Evolutionary conservation across 2,329 filamentous ascomycete species (phyloP).

Genomic region (Phaeomoniella chlamydospora): DNA sequence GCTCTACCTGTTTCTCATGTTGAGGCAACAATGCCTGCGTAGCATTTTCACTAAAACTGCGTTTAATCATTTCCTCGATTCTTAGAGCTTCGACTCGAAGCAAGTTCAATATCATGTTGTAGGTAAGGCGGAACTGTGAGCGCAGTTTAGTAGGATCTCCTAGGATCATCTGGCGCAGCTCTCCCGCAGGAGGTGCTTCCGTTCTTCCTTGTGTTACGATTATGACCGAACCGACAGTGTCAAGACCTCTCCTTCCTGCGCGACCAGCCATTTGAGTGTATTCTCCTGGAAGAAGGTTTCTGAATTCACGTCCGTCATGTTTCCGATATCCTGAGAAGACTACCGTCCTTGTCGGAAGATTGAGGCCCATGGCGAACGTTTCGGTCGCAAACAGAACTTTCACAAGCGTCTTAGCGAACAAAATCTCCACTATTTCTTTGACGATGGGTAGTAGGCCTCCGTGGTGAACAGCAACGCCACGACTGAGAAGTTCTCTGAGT

Average conservation of each 20-base stretch:
- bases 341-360: conserved; percentile 86
- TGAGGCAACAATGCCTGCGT: conserved; percentile 89
- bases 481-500: conserved; percentile 66
- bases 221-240: conserved; percentile 86
- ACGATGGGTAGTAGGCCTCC: conserved; percentile 89
- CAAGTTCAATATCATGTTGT: conserved; percentile 98
- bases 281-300: conserved; percentile 83
- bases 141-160: conserved; percentile 89
- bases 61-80: conserved; percentile 99
- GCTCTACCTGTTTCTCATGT: conserved; percentile 84
- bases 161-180: conserved; percentile 85
- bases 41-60: conserved; percentile 95
- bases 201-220: conserved; percentile 71
- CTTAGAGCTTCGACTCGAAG: conserved; percentile 90
- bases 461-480: conserved; percentile 92
- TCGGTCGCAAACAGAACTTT: conserved; percentile 97
- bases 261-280: conserved; percentile 98
- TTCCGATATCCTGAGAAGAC: conserved; percentile 97
- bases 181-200: conserved; percentile 72
- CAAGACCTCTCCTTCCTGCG: conserved; percentile 82
- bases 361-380: conserved; percentile 96
- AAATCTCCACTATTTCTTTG: conserved; percentile 92
- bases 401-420: conserved; percentile 88
- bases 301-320: conserved; percentile 82
- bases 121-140: conserved; percentile 92